Percentiles rank a stretch among this genome's conserved stretches.
phyloP scores from a whole-genome alignment of 2,329 filamentous ascomycete species.

The Orbilia ellipsospora region DNA sequence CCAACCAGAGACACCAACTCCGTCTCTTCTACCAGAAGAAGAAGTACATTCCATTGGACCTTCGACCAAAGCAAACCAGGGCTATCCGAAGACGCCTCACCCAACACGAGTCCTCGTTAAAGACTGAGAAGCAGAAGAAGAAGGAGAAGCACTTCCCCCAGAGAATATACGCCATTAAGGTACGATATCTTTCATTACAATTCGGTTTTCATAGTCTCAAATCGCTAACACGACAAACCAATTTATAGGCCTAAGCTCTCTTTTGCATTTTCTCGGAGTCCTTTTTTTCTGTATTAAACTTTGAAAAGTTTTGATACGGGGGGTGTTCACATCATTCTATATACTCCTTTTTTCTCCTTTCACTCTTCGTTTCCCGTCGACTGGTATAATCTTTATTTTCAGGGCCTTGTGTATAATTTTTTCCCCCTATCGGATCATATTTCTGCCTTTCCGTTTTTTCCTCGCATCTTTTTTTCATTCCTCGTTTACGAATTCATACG shows the following conservation, averaged over 20 bases:
- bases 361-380: constrained; percentile 12
- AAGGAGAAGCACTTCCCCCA: constrained; percentile 94
- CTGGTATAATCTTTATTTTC: constrained; percentile 50
- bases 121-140: constrained; percentile 97
- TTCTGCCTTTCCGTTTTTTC: constrained; percentile 12
- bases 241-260: constrained; percentile 51
- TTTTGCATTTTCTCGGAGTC: constrained; percentile 56
- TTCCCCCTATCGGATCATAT: constrained; percentile 32
- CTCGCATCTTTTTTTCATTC: constrained; percentile 28
- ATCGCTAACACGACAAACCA: constrained; percentile 11
- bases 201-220: neutral
- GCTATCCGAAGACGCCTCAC: constrained; percentile 96
- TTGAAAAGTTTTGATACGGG: constrained; percentile 54
- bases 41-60: constrained; percentile 98
- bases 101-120: constrained; percentile 84
- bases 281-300: constrained; percentile 55
- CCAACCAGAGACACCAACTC: constrained; percentile 97
- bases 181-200: constrained; percentile 64
- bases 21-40: constrained; percentile 99
- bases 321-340: constrained; percentile 47
- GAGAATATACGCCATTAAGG: constrained; percentile 99
- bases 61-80: constrained; percentile 97
- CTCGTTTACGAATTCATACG: constrained; percentile 47
- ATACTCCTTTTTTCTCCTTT: constrained; percentile 43
- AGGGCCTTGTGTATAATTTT: constrained; percentile 53